Conservation (phyloP, 306 rosid genomes). For the Glycine tomentella region DNA sequence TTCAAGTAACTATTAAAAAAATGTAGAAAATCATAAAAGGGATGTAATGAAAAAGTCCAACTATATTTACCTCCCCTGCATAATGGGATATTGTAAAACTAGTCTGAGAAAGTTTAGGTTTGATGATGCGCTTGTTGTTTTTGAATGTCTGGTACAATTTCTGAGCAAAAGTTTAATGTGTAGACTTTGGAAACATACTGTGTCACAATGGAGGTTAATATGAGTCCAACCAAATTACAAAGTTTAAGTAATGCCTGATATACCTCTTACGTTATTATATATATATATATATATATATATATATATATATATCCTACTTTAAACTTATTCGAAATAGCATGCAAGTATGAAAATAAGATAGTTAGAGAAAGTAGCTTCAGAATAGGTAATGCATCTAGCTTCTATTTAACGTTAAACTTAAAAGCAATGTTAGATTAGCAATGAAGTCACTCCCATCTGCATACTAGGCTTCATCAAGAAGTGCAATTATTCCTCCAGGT, state of each 20-base stretch:
- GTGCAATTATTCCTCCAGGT: slow-evolving; percentile 98
- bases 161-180: no score
- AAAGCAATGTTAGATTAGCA: slow-evolving; percentile 37
- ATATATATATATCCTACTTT: slow-evolving; percentile 33
- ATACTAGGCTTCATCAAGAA: slow-evolving; percentile 99
- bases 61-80: no score
- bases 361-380: neutral
- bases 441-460: no score
- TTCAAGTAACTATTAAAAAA: no score
- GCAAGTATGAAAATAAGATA: slow-evolving; percentile 7
- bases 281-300: no score
- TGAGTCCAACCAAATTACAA: slow-evolving; percentile 52
- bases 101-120: no score
- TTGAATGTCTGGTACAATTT: no score
- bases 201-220: slow-evolving; percentile 48
- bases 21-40: no score
- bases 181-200: no score
- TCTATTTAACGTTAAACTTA: slow-evolving; percentile 10
- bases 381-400: slow-evolving; percentile 44
- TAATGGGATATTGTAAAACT: no score
- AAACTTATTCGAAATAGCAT: slow-evolving; percentile 36
- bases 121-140: no score
- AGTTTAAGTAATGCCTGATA: slow-evolving; percentile 43
- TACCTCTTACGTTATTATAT: slow-evolving; percentile 9
- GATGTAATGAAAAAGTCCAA: no score